Evolutionary conservation across 2,329 filamentous ascomycete species (phyloP).

Genomic region (Sporothrix euskadiensis): DNA sequence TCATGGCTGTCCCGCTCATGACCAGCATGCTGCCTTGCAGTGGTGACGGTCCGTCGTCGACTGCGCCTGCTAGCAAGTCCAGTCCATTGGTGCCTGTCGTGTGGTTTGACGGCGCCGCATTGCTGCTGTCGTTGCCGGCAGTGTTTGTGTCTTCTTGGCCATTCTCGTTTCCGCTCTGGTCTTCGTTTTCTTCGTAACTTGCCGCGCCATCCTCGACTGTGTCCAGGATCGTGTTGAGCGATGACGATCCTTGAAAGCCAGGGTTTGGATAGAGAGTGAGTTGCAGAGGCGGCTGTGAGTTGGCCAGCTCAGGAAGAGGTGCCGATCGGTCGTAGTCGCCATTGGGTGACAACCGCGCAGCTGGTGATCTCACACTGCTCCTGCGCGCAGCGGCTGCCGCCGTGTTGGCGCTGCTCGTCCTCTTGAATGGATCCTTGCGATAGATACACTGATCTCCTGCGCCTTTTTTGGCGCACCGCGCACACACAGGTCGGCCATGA

Average conservation of each 20-base stretch:
- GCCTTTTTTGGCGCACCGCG: conserved; percentile 23
- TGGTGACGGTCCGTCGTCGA: background rate
- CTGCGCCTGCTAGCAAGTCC: background rate
- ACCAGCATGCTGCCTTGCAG: conserved; percentile 14
- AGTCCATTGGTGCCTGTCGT: background rate
- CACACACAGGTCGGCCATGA: conserved; percentile 22
- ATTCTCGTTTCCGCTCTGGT: background rate
- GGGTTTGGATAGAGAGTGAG: conserved; percentile 25
- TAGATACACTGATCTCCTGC: conserved; percentile 14
- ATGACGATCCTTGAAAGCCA: conserved; percentile 25
- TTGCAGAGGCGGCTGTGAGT: conserved; percentile 2
- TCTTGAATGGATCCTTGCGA: conserved; percentile 25
- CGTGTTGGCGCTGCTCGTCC: background rate
- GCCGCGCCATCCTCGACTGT: conserved; percentile 16
- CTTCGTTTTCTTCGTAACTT: conserved; percentile 18
- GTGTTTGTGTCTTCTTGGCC: background rate
- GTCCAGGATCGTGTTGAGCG: conserved; percentile 26
- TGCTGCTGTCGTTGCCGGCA: background rate
- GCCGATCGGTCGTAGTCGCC: background rate
- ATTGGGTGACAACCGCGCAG: background rate
- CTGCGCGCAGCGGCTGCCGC: background rate
- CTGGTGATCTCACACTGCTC: background rate
- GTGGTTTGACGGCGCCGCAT: background rate
- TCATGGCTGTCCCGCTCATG: conserved; percentile 26
- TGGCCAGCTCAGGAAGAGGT: background rate